A percentile compares a stretch with the other conserved stretches of the same genome.
phyloP scores from a whole-genome alignment of 495 filamentous ascomycete genomes.

The Annulohypoxylon bovei region DNA sequence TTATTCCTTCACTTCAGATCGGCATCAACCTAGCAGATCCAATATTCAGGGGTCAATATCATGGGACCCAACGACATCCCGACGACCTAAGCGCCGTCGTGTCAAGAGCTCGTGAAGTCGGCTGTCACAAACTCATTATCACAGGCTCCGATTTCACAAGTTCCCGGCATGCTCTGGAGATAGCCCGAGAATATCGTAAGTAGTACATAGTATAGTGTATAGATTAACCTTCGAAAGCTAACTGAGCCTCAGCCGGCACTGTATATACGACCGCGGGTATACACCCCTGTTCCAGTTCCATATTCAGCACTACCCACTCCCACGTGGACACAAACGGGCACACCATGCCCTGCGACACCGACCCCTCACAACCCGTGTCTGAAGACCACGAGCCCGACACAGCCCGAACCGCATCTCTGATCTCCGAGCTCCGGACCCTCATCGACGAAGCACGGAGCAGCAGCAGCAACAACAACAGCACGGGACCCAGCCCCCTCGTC shows the following conservation, averaged over 20 bases:
- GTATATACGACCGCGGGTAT: constrained; percentile 92
- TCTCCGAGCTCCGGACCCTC: constrained; percentile 69
- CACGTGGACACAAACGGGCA: constrained; percentile 52
- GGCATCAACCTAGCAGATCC: constrained; percentile 95
- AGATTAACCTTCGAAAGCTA: constrained; percentile 3
- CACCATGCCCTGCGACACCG: constrained; percentile 57
- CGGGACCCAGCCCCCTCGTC: constrained; percentile 61
- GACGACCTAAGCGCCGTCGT: constrained; percentile 82
- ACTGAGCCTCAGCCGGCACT: constrained; percentile 67
- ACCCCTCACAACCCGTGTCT: constrained; percentile 50
- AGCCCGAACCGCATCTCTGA: constrained; percentile 53
- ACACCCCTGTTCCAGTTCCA: constrained; percentile 82
- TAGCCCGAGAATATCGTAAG: constrained; percentile 78
- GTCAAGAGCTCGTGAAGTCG: constrained; percentile 75
- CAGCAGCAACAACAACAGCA: too few species aligned
- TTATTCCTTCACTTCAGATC: constrained; percentile 56
- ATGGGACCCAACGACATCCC: constrained; percentile 81
- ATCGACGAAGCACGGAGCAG: constrained; percentile 53
- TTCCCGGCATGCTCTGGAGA: constrained; percentile 75
- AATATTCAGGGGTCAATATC: constrained; percentile 84
- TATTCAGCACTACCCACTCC: constrained; percentile 70
- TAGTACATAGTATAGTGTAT: constrained; percentile 11
- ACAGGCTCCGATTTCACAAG: constrained; percentile 90
- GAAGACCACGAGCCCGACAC: constrained; percentile 54
- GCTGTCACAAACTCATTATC: constrained; percentile 89